Base-by-base conservation (phyloP, 805 yeast species). In the Ogataea neopini region DNA sequence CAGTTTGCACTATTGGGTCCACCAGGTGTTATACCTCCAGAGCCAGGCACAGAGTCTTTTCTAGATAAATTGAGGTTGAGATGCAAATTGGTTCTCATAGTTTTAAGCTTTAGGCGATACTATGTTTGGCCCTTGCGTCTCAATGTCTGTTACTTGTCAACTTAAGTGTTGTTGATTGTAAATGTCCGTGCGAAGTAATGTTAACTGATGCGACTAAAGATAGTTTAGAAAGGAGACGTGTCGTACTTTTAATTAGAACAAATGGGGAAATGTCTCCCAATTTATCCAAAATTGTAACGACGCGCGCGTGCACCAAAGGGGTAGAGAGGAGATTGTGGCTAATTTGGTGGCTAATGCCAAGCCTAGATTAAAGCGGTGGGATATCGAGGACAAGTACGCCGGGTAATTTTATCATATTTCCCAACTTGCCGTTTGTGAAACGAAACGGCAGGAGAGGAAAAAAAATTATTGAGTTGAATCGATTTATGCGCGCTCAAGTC, bases 21-120 rank as follows among this genome's bases (percentile, higher is more conserved):
- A 11, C 29, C 39, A 9, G 53, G 56, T 3, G 56, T 52, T 15
- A 52, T 26, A 9, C 40, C 39, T 7, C 55, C 54, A 11, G 50
- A 28, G 1, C 32, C 28, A 3, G 42, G 9, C 10, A 40, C 44
- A 13, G 52, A 47, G 48, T 58, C 61, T 43, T 53, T 49, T 44
- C 62, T 56, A 26, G 57, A 45, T 14, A 57, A 43, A 23, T 43
- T 52, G 14, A 55, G 39, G 42, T 56, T 57, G 37, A 61, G 44
- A 44, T 61, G 64, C 37, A 61, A 46, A 46, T 60, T 57, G 20
- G 64, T 49, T 38, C 53, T 58, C 60, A 61, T 60, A 18, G 63
- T 51, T 55, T 59, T 61, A 58, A 59, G 14, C 42, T 37, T 22
- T 22, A 22, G 25, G 25, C 25, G 25, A 6, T 22, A 8, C 25